Conservation (phyloP, 2,329 filamentous ascomycete species). For the Sporothrix dimorphospora region DNA sequence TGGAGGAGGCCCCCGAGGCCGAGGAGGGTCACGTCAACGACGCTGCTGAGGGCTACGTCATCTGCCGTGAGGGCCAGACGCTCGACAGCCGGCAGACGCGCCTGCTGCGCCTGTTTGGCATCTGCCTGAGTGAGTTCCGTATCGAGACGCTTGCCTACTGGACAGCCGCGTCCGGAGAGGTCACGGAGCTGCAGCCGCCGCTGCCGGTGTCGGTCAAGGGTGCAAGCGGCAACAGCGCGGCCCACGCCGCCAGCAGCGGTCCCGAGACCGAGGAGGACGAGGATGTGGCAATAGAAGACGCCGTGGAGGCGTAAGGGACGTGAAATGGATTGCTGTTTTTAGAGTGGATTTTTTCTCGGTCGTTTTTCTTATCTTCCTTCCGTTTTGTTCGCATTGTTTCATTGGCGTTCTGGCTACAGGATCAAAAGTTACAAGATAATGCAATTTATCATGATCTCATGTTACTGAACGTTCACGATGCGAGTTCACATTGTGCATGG, state of each 20-base stretch:
- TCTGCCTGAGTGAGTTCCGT: constrained; percentile 88
- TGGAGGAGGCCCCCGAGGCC: constrained; percentile 55
- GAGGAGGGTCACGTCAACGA: constrained; percentile 51
- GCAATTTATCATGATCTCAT: constrained; percentile 2
- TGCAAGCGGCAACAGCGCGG: constrained; percentile 13
- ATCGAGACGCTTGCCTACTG: constrained; percentile 78
- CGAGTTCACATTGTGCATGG: background rate
- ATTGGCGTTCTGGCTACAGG: constrained; percentile 28
- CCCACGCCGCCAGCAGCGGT: background rate
- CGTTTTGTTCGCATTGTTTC: background rate
- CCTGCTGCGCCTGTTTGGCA: constrained; percentile 88
- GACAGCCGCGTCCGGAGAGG: constrained; percentile 60
- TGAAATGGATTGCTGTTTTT: background rate
- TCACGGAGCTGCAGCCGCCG: constrained; percentile 56
- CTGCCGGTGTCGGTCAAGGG: constrained; percentile 12
- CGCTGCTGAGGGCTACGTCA: constrained; percentile 62
- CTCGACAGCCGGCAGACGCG: constrained; percentile 92
- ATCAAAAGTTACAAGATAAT: constrained; percentile 26
- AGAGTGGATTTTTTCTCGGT: background rate
- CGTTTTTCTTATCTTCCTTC: background rate
- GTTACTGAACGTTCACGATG: background rate
- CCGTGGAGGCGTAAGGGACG: background rate
- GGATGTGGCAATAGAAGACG: constrained; percentile 24
- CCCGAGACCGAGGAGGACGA: constrained; percentile 26
- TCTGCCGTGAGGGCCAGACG: constrained; percentile 83